phyloP scores from a whole-genome alignment of 192 early-diverging fungal species.

The Funneliformis geosporum region DNA sequence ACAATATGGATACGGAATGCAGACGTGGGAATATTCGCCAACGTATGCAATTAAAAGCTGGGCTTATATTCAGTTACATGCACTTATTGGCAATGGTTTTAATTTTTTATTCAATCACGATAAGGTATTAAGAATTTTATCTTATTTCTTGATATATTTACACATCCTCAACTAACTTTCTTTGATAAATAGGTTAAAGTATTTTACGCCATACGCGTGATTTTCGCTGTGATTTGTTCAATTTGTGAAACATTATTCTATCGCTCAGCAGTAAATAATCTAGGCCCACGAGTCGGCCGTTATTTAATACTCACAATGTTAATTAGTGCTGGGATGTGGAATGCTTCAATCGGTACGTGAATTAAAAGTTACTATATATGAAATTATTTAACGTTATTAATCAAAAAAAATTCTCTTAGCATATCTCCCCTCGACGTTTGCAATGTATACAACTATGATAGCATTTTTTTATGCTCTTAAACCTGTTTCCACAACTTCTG shows the following conservation, averaged over 20 bases:
- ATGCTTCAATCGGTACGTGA: constrained; percentile 67
- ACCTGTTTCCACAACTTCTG: constrained; percentile 48
- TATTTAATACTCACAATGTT: constrained; percentile 65
- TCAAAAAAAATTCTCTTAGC: constrained; percentile 45
- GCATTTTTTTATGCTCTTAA: constrained; percentile 70
- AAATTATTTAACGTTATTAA: not conserved
- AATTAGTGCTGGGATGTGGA: constrained; percentile 85
- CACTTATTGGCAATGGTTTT: constrained; percentile 46
- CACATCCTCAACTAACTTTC: not conserved
- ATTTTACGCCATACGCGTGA: constrained; percentile 75
- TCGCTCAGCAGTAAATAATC: constrained; percentile 55
- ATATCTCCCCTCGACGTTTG: constrained; percentile 87
- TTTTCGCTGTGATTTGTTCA: constrained; percentile 63
- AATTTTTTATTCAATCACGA: constrained; percentile 48
- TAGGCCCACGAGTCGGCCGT: constrained; percentile 67
- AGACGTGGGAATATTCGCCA: constrained; percentile 98
- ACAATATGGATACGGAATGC: constrained; percentile 78
- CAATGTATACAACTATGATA: constrained; percentile 83
- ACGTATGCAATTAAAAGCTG: constrained; percentile 88
- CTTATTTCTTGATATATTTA: not conserved
- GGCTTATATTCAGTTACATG: constrained; percentile 70
- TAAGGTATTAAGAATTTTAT: constrained; percentile 29
- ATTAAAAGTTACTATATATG: not conserved
- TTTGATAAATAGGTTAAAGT: constrained; percentile 55
- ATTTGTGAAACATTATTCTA: constrained; percentile 74